Percentiles rank a stretch among this genome's conserved stretches.
Conservation (phyloP, 2,329 filamentous ascomycete genomes). For the Diaporthe australafricana region DNA sequence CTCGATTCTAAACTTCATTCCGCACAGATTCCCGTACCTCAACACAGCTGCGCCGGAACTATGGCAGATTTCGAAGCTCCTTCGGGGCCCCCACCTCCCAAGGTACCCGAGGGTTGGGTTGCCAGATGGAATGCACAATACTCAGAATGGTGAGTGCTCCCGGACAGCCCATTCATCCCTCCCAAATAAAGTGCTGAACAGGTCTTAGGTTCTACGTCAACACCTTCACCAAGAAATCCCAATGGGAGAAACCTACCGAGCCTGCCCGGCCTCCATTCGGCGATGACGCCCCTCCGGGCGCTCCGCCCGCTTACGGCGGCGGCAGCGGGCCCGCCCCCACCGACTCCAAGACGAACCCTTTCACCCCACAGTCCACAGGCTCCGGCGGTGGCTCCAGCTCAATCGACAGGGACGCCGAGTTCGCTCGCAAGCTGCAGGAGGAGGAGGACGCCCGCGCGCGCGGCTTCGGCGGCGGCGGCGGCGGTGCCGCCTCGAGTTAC, state of each 20-base stretch:
- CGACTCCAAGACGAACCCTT: slow-evolving; percentile 79
- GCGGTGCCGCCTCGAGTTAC: slow-evolving; percentile 51
- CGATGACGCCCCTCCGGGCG: slow-evolving; percentile 61
- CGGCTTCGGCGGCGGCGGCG: slow-evolving; percentile 43
- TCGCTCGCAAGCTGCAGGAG: slow-evolving; percentile 83
- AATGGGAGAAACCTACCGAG: slow-evolving; percentile 86
- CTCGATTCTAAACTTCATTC: background rate
- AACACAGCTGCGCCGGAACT: slow-evolving; percentile 2
- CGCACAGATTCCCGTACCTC: background rate
- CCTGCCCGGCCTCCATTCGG: slow-evolving; percentile 65
- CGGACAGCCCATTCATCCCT: background rate
- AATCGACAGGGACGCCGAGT: slow-evolving; percentile 74
- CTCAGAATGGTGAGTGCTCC: slow-evolving; percentile 72
- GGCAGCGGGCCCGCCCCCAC: slow-evolving; percentile 57
- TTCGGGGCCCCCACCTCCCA: slow-evolving; percentile 66
- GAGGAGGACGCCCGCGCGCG: slow-evolving; percentile 79
- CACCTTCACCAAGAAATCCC: slow-evolving; percentile 85
- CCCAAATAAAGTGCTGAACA: background rate
- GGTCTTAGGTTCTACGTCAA: slow-evolving; percentile 88
- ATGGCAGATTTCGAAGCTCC: slow-evolving; percentile 69
- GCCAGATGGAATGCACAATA: slow-evolving; percentile 89
- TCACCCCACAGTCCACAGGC: slow-evolving; percentile 58
- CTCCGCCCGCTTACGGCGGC: slow-evolving; percentile 74
- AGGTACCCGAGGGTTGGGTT: slow-evolving; percentile 83
- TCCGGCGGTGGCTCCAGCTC: slow-evolving; percentile 46